A percentile compares a stretch with the other conserved stretches of the same genome.
Conservation (phyloP, 2,329 filamentous ascomycete species). For the Colletotrichum sp. region DNA sequence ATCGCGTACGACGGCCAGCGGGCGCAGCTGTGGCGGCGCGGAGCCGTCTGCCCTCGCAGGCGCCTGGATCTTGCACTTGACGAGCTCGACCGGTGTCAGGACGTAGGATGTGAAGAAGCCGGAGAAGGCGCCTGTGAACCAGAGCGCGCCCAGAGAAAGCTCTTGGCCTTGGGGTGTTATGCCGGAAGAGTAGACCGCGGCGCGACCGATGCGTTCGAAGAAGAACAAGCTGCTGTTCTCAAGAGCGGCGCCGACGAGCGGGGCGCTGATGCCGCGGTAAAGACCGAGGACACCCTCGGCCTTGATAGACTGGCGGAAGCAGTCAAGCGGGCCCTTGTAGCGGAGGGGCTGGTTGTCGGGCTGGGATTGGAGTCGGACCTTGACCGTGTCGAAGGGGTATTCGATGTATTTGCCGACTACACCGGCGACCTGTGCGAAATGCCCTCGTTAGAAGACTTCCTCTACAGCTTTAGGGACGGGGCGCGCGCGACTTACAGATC, state of each 20-base stretch:
- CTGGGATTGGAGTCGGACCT: conserved; percentile 96
- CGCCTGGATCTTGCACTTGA: conserved; percentile 98
- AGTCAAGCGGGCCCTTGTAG: conserved; percentile 89
- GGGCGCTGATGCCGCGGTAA: conserved; percentile 92
- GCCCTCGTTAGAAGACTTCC: not conserved
- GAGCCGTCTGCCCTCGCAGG: conserved; percentile 52
- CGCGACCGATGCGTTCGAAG: conserved; percentile 80
- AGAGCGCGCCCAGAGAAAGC: conserved; percentile 77
- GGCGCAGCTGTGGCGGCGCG: conserved; percentile 59
- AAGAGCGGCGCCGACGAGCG: conserved; percentile 86
- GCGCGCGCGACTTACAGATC: conserved; percentile 68
- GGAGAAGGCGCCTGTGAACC: conserved; percentile 82
- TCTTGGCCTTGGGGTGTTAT: conserved; percentile 57
- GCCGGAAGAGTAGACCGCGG: conserved; percentile 62
- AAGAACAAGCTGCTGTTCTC: conserved; percentile 95
- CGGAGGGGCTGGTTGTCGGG: conserved; percentile 80
- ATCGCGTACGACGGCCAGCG: conserved; percentile 75
- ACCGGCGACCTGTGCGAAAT: conserved; percentile 70
- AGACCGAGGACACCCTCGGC: conserved; percentile 81
- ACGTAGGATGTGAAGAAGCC: conserved; percentile 90
- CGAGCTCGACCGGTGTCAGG: conserved; percentile 92
- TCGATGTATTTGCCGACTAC: conserved; percentile 95
- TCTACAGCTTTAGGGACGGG: not conserved
- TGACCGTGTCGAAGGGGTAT: conserved; percentile 98
- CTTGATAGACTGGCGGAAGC: conserved; percentile 85